phyloP scores from a whole-genome alignment of 2,329 filamentous ascomycete genomes.

The Phyllachora maydis region DNA sequence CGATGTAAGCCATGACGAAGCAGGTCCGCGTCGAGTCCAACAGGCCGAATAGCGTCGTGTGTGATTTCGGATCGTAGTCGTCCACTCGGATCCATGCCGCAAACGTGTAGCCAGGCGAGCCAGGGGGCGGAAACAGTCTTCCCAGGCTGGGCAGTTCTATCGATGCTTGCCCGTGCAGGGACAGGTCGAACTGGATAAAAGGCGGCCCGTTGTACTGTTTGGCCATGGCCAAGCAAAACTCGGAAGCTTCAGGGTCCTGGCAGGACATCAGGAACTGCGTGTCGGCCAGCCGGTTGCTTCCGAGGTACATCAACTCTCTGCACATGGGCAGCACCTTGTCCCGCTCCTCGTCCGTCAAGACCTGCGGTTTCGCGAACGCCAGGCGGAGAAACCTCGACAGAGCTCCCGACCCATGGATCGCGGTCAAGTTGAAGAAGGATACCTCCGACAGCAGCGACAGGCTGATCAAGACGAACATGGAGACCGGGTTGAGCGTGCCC shows the following conservation, averaged over 20 bases:
- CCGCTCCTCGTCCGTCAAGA: slow-evolving; percentile 32
- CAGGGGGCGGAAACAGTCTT: slow-evolving; percentile 62
- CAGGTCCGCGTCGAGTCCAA: slow-evolving; percentile 86
- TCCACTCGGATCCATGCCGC: slow-evolving; percentile 80
- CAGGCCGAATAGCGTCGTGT: slow-evolving; percentile 90
- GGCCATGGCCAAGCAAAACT: slow-evolving; percentile 56
- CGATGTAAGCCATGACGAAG: slow-evolving; percentile 83
- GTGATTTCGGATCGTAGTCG: slow-evolving; percentile 60
- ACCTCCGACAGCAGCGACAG: slow-evolving; percentile 34
- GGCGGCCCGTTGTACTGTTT: slow-evolving; percentile 57
- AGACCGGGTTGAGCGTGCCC: slow-evolving; percentile 25
- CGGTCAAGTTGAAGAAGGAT: slow-evolving; percentile 49
- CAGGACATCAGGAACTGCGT: slow-evolving; percentile 49
- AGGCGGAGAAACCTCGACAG: slow-evolving; percentile 44
- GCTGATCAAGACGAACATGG: slow-evolving; percentile 44
- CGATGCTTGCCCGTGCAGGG: slow-evolving; percentile 69
- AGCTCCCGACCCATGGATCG: slow-evolving; percentile 52
- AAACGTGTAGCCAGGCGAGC: slow-evolving; percentile 72
- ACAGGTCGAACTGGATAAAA: slow-evolving; percentile 87
- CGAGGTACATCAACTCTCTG: slow-evolving; percentile 48
- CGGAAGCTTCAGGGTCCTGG: slow-evolving; percentile 30
- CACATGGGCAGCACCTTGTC: slow-evolving; percentile 45
- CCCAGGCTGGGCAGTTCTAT: slow-evolving; percentile 79
- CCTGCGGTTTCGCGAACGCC: slow-evolving; percentile 30
- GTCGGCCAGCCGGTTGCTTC: slow-evolving; percentile 64